phyloP scores from a whole-genome alignment of 1,139 yeast genomes.

The Pichia sp. region DNA sequence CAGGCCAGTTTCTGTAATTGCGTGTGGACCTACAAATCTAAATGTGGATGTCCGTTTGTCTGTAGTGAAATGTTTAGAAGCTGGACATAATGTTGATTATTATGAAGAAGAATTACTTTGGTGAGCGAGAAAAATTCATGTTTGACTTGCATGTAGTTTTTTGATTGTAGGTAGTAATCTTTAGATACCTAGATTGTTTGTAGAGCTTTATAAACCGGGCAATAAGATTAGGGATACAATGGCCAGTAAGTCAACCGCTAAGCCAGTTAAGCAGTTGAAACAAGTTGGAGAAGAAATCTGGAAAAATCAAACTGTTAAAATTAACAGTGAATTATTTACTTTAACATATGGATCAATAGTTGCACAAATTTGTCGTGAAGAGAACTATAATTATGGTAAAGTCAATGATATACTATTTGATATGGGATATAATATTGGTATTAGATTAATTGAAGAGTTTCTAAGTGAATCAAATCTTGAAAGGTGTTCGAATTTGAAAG shows the following conservation, averaged over 20 bases:
- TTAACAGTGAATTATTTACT: constrained; percentile 87
- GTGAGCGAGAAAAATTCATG: constrained; percentile 18
- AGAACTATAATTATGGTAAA: constrained; percentile 62
- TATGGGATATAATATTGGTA: constrained; percentile 95
- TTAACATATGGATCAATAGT: constrained; percentile 92
- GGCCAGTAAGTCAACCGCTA: not conserved
- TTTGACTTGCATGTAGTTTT: not conserved
- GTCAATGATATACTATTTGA: constrained; percentile 80
- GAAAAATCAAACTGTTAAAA: constrained; percentile 84
- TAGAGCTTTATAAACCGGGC: not conserved
- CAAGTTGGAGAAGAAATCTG: constrained; percentile 79
- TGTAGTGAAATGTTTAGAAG: constrained; percentile 25
- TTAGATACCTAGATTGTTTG: not conserved
- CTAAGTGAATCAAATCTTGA: constrained; percentile 80
- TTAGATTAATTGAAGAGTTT: constrained; percentile 87
- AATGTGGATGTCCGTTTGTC: constrained; percentile 30
- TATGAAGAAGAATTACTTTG: constrained; percentile 34
- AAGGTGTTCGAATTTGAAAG: constrained; percentile 72
- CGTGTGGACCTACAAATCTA: constrained; percentile 32
- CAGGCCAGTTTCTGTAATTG: constrained; percentile 27
- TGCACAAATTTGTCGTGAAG: constrained; percentile 85
- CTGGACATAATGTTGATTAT: constrained; percentile 27
- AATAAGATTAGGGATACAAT: not conserved
- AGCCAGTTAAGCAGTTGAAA: constrained; percentile 1
- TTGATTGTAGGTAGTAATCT: not conserved